Evolutionary conservation across 139 green algal genomes (phyloP).

Genomic region (Raphidocelis subcapitata): DNA sequence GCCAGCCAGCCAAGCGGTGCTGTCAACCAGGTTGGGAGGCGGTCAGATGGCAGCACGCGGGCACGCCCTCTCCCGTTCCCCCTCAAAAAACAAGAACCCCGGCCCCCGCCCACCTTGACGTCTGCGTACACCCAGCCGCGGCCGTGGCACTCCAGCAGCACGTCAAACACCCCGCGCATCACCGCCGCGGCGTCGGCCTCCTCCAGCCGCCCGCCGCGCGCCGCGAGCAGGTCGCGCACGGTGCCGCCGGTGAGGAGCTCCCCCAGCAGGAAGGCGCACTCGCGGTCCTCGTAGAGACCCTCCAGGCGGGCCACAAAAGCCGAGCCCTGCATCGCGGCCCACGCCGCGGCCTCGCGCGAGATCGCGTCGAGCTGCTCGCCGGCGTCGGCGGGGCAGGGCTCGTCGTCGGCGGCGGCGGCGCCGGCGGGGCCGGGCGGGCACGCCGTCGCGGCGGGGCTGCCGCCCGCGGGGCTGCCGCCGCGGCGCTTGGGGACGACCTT

Average conservation of each 20-base stretch:
- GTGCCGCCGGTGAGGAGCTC: constrained; percentile 36
- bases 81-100: too few species aligned
- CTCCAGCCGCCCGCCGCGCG: constrained; percentile 18
- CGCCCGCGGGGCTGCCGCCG: constrained; percentile 9
- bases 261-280: constrained; percentile 11
- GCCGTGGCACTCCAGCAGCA: constrained; percentile 52
- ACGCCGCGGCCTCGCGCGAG: constrained; percentile 24
- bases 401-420: too few species aligned
- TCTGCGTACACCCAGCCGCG: constrained; percentile 44
- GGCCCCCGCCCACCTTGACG: constrained; percentile 39
- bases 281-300: constrained; percentile 40
- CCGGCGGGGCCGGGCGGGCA: too few species aligned
- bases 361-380: constrained; percentile 27
- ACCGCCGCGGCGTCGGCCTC: constrained; percentile 46
- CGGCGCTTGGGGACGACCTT: constrained; percentile 45
- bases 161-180: constrained; percentile 44
- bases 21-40: too few species aligned
- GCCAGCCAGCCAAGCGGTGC: too few species aligned
- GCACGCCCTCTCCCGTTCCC: too few species aligned
- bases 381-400: too few species aligned
- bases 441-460: not conserved
- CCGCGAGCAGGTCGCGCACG: constrained; percentile 30
- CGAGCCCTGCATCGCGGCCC: constrained; percentile 23
- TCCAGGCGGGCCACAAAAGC: constrained; percentile 34
- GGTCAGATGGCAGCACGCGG: too few species aligned